Base-by-base conservation (phyloP, 2,329 filamentous ascomycete genomes). In the Sporothrix phasma region DNA sequence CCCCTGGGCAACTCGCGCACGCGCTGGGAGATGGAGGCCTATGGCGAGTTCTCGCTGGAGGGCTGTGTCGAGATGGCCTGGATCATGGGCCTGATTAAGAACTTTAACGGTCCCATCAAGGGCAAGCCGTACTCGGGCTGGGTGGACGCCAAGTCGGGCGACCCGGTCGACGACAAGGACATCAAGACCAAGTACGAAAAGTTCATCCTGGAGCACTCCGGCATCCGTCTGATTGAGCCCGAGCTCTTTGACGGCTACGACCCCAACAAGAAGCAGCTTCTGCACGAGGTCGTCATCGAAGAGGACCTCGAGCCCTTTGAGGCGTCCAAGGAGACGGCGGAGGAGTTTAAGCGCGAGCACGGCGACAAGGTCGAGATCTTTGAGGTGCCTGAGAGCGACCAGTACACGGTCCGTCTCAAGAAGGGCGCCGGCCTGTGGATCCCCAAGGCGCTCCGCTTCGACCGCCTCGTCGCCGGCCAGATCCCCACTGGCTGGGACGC, bases 51-150 rank as follows among this genome's bases (percentile, higher is more conserved):
- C 80, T 97, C 94, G 8, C 85, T 99, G 15, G 95, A 99, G 76
- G 94, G 94, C 34, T 97, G 94, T 72, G 88, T 99, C 66, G 94
- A 99, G 78, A 99, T 99, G 94, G 92, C 94, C 37, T 99, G 94
- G 94, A 91, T 99, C 76, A 99, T 97, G 93, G 94, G 94, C 73
- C 86, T 97, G 66, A 97, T 99, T 80, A 97, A 93, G 83, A 96
- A 99, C 76, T 90, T 96, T 81, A 97, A 97, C 71, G 94, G 94
- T 19, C 87, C 88, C 37, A 85, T 99, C 75, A 99, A 99, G 81
- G 94, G 94, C 74, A 89, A 96, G 79, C 89, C 89, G 68, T 97
- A 99, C 79, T 91, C 93, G 69, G 94, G 94, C 70, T 99, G 90
- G 92, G 90, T 99, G 65, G 94, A 99, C 73, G 83, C 86, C 74